Base-by-base conservation (phyloP, 2,329 filamentous ascomycete species). In the Setomelanomma holmii region DNA sequence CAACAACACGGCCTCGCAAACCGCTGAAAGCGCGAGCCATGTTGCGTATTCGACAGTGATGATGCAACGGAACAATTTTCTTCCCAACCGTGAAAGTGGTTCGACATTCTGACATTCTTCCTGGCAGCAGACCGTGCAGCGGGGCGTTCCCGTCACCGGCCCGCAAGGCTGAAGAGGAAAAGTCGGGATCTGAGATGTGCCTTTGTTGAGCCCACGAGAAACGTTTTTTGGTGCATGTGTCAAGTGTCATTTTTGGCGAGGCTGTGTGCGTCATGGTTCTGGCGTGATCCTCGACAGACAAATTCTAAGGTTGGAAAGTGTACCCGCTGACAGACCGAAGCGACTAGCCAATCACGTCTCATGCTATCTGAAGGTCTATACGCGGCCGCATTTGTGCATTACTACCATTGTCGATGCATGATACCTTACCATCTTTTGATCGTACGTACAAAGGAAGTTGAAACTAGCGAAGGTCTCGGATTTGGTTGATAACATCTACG, bases 231-330 rank as follows among this genome's bases (percentile, higher is more conserved):
- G 19, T 43, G 51, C 56, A 52, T 49, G 48, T 61, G 54, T 56
- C 49, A 36, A 20, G 40, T 43, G 54, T 33, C 45, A 40, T 35
- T 48, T 54, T 53, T 53, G 40, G 35, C 17, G n/a, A 40, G 30
- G 39, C 35, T 39, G 36, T 23, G 40, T 33, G 43, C 46, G 27
- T 48, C 48, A 49, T 55, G 51, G 58, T 39, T 44, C 41, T 66
- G 56, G 59, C 61, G 58, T 61, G 58, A 66, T 30, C 35, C 36
- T 59, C 45, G 51, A 47, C 24, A 43, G 52, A 58, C 34, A 41
- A 30, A 23, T 44, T 48, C 53, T 40, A 47, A 52, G 44, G 14
- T 33, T 41, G 49, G 19, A 45, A 51, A 4, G 22, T 33, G n/a
- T n/a, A n/a, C n/a, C n/a, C n/a, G n/a, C n/a, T n/a, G n/a, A n/a